Evolutionary conservation across 352 stramenopile genomes (phyloP), one percentile per base, ranked within the genome.

Genomic region (Pythium myriotylum): DNA sequence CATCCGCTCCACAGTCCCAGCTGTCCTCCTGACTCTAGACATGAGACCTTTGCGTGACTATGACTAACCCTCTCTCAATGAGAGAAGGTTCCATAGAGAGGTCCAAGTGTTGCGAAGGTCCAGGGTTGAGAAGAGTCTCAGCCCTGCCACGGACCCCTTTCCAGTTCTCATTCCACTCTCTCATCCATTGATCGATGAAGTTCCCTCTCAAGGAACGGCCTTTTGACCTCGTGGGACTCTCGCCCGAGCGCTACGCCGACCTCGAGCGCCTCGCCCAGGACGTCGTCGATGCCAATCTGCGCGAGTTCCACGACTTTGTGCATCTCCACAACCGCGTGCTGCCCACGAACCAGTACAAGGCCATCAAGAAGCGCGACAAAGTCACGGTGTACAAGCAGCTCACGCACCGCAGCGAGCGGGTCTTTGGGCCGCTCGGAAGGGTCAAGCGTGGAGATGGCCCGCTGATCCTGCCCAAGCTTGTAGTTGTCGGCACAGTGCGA

Each of bases 341-440:
- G 68, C 63, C 74, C 63, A 72, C 58, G 22, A 35, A 32, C 17
- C 67, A 67, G 10, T 88, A 75, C 76, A 88, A 88, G 59, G 52
- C 66, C 16, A 60, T 86, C 65, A 84, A 84, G 56, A 70, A 62
- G 5, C 66, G 72, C 46, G 76, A 84, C 22, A 73, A 77, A 26
- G 68, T 86, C 16, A 71, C 72, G 20, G 70, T 86, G 12, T 86
- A 72, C 67, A 75, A 60, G 41, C 63, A 84, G 54, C 65, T 70
- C 62, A 76, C 47, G 13, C 33, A 27, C 17, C 50, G 54, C 17
- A 42, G 27, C 43, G 58, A 72, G 48, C 42, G 35, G 6, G 33
- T 26, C 16, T 46, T 62, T 4, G 43, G 60, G 0, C 32, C 46
- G 10, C 32, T 64, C 4, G 42, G 47, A 26, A 16, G 33, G 41